Evolutionary conservation across 2,329 filamentous ascomycete species (phyloP), one percentile per base, ranked within the genome.

Genomic region (Immersiporthe knoxdaviesiana): DNA sequence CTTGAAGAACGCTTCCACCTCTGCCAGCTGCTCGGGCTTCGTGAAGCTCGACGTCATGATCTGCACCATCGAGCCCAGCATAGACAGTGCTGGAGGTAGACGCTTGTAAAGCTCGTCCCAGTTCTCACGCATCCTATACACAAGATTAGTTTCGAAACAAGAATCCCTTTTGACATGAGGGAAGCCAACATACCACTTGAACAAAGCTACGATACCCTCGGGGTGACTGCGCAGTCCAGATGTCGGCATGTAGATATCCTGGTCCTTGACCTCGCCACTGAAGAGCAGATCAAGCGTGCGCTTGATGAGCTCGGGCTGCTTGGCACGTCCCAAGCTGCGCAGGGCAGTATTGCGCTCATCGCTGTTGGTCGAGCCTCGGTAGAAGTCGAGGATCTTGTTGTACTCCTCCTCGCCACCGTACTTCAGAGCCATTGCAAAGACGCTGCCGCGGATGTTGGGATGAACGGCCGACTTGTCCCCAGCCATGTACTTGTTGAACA

Each of bases 341-440:
- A 98, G 87, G 1, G 94, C 94, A 16, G 92, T 95, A 81, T 97
- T 97, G 77, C 94, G 93, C 83, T 97, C 94, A 76, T 97, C 94
- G 73, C 89, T 90, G 74, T 91, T 95, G 69, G 85, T 88, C 1
- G 92, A 93, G 16, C 85, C 88, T 74, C 88, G 89, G 83, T 92
- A 96, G 74, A 92, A 89, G 74, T 93, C 84, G 67, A 95, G 82
- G 27, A 97, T 83, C 54, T 88, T 84, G 63, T 97, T 87, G 80
- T 96, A 97, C 87, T 97, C 93, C 79, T 92, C 91, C 76, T 91
- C 90, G 71, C 93, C 94, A 67, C 95, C 95, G 76, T 95, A 90
- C 76, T 92, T 91, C 74, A 98, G 82, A 21, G 88, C 91, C 77
- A 97, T 93, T 72, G 90, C 89, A 79, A 97, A 97, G 16, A 97